Evolutionary conservation across 352 stramenopile genomes (phyloP), one percentile per base, ranked within the genome.

Genomic region (Nothophytophthora sp.): DNA sequence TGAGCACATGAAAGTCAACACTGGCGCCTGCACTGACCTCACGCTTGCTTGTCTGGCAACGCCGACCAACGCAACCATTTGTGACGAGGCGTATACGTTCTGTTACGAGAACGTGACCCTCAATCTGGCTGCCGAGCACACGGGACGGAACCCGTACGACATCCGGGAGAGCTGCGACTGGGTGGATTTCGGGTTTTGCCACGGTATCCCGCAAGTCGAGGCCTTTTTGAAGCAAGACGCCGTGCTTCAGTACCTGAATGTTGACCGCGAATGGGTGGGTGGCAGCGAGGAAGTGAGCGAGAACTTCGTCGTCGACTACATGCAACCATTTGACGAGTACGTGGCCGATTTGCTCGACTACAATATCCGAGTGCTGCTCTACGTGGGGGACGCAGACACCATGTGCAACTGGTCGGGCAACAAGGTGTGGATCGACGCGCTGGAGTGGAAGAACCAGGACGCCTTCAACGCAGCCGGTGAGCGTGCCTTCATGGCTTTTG

Each of bases 341-440:
- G 69, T 98, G 5, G 72, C 74, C 5, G 77, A 95, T 29, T 55
- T 98, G 40, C 70, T 99, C 1, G 55, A 82, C 35, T 43, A 54
- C 5, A 63, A 57, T 13, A 42, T 88, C 27, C 73, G 67, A 0
- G 90, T 96, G 7, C 74, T 98, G 18, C 90, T 99, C 49, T 99
- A 99, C 72, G 85, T 94, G 8, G 96, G 96, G 40, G 96, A 99
- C 63, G 76, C 90, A 3, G 96, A 99, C 59, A 96, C 96, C 47
- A 96, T 98, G 60, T 98, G 91, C 76, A 99, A 99, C 60, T 98
- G 95, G 72, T 54, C 96, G 23, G 96, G 96, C 27, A 98, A 98
- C 60, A 63, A 96, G 41, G 93, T 92, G 6, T 98, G 94, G 95
- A 97, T 91, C 8, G 61, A 87, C 3, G 80, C 67, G 18, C 76